Conservation (phyloP, 768 basidiomycete species). For the Leccinellum rugosiceps region DNA sequence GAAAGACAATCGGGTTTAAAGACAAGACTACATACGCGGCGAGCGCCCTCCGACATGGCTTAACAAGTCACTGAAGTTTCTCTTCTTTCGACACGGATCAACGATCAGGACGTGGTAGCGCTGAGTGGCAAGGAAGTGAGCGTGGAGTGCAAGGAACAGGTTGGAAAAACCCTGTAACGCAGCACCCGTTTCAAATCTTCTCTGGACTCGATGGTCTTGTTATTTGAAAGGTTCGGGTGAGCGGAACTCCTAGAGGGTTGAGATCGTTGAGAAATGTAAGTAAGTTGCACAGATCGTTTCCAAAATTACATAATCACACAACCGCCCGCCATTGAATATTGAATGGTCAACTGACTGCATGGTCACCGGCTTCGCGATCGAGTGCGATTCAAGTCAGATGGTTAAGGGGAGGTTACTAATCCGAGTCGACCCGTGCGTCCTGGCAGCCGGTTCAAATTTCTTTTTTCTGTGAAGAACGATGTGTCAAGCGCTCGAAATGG, state of each 20-base stretch:
- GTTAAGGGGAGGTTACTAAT: too few relatives aligned
- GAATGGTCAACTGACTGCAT: too few relatives aligned
- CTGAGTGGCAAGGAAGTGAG: too few relatives aligned
- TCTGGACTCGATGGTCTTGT: constrained; percentile 6
- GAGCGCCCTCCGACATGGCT: constrained; percentile 1
- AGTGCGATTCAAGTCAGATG: too few relatives aligned
- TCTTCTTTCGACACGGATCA: constrained; percentile 11
- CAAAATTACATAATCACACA: neutral
- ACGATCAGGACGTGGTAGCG: neutral
- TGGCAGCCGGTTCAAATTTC: too few relatives aligned
- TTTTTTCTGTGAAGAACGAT: too few relatives aligned
- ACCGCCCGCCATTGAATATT: constrained; percentile 1
- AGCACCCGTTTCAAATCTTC: neutral
- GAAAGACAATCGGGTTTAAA: neutral
- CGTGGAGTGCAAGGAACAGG: neutral
- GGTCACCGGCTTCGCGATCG: too few relatives aligned
- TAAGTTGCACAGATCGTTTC: constrained; percentile 4
- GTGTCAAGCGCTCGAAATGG: too few relatives aligned
- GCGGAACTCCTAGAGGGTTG: too few relatives aligned
- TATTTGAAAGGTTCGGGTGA: constrained; percentile 1
- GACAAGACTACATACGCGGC: constrained; percentile 11
- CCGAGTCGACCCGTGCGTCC: too few relatives aligned
- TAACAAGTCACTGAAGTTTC: neutral
- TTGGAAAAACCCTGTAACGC: neutral
- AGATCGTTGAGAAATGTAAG: neutral